These are phyloP conservation scores for Fusarium incarnatum DNA, from an alignment of 2,329 filamentous ascomycete genomes.

Conservation along the genomic window DNA sequence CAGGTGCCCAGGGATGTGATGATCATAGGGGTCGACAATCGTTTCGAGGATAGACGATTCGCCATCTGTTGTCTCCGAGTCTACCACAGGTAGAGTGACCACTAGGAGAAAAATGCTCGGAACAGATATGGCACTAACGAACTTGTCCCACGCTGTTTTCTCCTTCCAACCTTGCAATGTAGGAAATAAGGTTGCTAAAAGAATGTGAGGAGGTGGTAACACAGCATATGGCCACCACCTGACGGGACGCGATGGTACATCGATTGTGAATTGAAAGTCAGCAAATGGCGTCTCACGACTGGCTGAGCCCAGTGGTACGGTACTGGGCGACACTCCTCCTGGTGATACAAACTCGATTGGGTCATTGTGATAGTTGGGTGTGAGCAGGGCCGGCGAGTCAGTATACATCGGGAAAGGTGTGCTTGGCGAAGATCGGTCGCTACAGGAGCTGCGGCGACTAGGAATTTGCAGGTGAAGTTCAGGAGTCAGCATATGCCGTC, in stretches of 20 bases:
- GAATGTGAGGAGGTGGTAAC: slow-evolving; percentile 76
- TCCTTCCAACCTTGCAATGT: slow-evolving; percentile 84
- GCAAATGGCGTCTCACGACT: slow-evolving; percentile 63
- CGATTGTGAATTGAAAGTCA: slow-evolving; percentile 55
- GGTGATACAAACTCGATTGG: slow-evolving; percentile 66
- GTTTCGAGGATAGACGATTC: slow-evolving; percentile 43
- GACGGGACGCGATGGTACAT: slow-evolving; percentile 59
- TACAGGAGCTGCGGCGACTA: slow-evolving; percentile 56
- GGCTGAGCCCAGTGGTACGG: slow-evolving; percentile 53
- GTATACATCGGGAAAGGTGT: slow-evolving; percentile 77
- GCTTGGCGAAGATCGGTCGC: slow-evolving; percentile 60
- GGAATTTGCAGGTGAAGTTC: slow-evolving; percentile 61
- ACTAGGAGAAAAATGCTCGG: slow-evolving; percentile 91
- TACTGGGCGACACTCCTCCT: slow-evolving; percentile 55
- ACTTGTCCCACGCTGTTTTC: slow-evolving; percentile 86
- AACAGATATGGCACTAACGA: slow-evolving; percentile 84
- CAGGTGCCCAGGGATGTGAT: slow-evolving; percentile 50
- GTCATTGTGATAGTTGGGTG: slow-evolving; percentile 55
- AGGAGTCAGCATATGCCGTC: slow-evolving; percentile 23
- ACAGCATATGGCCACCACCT: slow-evolving; percentile 85
- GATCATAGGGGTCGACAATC: slow-evolving; percentile 44
- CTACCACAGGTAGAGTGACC: slow-evolving; percentile 90
- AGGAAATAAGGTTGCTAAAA: slow-evolving; percentile 84
- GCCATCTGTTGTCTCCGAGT: slow-evolving; percentile 70
- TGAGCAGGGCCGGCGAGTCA: slow-evolving; percentile 65